Base-by-base conservation (phyloP, 192 early-diverging fungal species). In the Gaertneriomyces sp. region DNA sequence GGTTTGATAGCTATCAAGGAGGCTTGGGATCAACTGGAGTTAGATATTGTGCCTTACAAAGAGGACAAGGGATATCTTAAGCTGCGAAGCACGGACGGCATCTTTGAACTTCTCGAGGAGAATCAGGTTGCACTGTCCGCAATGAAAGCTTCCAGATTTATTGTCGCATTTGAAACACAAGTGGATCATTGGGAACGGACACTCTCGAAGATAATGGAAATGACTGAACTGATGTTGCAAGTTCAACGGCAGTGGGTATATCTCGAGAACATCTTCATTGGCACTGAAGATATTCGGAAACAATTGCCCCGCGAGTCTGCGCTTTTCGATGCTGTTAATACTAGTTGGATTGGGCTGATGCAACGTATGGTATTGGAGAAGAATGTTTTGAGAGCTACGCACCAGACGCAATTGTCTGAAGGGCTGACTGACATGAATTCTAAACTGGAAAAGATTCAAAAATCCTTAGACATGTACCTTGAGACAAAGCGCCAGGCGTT, bases 231-330 rank as follows among this genome's bases (percentile, higher is more conserved):
- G 39, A 68, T 82, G 12, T 56, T 85, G 41, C 76, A 75, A 44
- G 81, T 82, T 6, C 84, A 85, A 58, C 63, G 79, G 20, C 81
- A 85, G 61, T 85, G 84, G 84, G 82, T 83, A 74, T 85, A 85
- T 60, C 66, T 85, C 16, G 84, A 85, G 59, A 82, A 79, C 66
- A 85, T 85, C 45, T 85, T 85, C 63, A 74, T 83, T 17, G 84
- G 81, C 0, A 71, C 84, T 4, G 82, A 84, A 53, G 84, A 85
- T 50, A 85, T 85, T 60, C 59, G 81, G 12, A 80, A 83, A 55
- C 84, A 85, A 69, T 68, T 85, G 9, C 84, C 84, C 8, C 79
- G 82, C 52, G 81, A 83, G 56, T 83, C 82, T 4, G 65, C 76
- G 0, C 51, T 81, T 7, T 85, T 84, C 72, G 81, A 81, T 47